Evolutionary conservation across 805 yeast species (phyloP), one percentile per base, ranked within the genome.

Genomic region (Candida endomychidarum): DNA sequence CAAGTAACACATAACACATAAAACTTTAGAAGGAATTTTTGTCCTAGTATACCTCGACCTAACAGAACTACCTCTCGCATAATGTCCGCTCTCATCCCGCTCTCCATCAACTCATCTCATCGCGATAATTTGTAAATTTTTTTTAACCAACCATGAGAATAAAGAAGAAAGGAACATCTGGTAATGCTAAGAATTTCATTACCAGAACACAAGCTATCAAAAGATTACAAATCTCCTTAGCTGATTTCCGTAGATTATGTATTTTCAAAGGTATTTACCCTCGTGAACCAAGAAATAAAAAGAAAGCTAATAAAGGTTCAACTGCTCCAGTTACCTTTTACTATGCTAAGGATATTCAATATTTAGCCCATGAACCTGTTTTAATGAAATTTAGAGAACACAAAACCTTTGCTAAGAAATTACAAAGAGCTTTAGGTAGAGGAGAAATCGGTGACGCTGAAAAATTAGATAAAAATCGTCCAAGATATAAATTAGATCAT

Each of bases 191-290:
- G 68, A 86, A 88, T 65, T 93, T 83, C 67, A 76, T 93, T 58
- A 90, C 97, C 33, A 79, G 99, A 67, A 83, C 96, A 0, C 96
- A 88, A 63, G 99, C 99, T 4, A 83, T 93, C 36, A 82, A 83
- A 65, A 88, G 83, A 60, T 72, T 93, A 47, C 99, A 93, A 66
- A 84, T 93, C 20, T 85, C 97, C 2, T 74, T 93, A 36, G 97
- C 97, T 9, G 99, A 93, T 67, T 93, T 93, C 78, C 81, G 96
- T 69, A 81, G 99, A 57, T 75, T 93, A 58, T 93, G 99, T 75
- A 93, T 93, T 61, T 88, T 93, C 76, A 93, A 93, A 65, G 99
- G 99, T 38, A 90, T 93, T 49, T 93, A 88, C 60, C 99, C 99
- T 40, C 80, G 99, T 61, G 97, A 89, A 60, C 98, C 98, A 34